These are phyloP conservation scores for Telopea speciosissima DNA, from an alignment of 177 flowering plant species.

Conservation along the genomic window DNA sequence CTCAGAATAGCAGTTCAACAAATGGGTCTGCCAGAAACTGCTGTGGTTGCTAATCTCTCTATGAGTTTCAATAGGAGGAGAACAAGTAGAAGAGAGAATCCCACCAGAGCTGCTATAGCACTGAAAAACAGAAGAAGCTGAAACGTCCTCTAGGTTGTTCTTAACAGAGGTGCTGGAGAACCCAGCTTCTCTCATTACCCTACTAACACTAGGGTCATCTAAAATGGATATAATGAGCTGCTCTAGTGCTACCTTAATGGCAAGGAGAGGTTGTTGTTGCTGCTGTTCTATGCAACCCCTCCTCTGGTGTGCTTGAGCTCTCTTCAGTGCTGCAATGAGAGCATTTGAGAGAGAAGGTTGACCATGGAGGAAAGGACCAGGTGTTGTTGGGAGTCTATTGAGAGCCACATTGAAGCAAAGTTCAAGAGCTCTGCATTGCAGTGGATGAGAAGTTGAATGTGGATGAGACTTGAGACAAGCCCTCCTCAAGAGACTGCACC, in stretches of 20 bases:
- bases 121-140: conserved; percentile 44
- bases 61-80: conserved; percentile 29
- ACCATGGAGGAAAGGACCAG: conserved; percentile 44
- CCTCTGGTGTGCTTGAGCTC: conserved; percentile 92
- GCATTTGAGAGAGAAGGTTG: conserved; percentile 88
- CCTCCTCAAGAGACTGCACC: conserved; percentile 49
- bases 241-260: conserved; percentile 76
- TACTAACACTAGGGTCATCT: conserved; percentile 93
- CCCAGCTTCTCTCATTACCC: conserved; percentile 97
- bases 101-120: conserved; percentile 39
- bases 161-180: conserved; percentile 77
- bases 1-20: conserved; percentile 36
- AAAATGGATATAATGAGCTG: conserved; percentile 85
- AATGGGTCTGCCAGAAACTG: conserved; percentile 49
- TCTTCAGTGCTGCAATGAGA: conserved; percentile 81
- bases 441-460: conserved; percentile 51
- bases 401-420: conserved; percentile 97
- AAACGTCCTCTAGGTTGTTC: conserved; percentile 56
- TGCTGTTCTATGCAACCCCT: conserved; percentile 74
- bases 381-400: conserved; percentile 74
- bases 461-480: conserved; percentile 82
- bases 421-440: conserved; percentile 89
- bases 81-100: conserved; percentile 40
- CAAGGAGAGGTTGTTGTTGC: conserved; percentile 47
- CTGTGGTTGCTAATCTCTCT: conserved; percentile 17